A percentile compares a stretch with the other conserved stretches of the same genome.
These are phyloP conservation scores for Butyriboletus loyo DNA, from an alignment of 768 basidiomycete genomes.

Conservation along the genomic window DNA sequence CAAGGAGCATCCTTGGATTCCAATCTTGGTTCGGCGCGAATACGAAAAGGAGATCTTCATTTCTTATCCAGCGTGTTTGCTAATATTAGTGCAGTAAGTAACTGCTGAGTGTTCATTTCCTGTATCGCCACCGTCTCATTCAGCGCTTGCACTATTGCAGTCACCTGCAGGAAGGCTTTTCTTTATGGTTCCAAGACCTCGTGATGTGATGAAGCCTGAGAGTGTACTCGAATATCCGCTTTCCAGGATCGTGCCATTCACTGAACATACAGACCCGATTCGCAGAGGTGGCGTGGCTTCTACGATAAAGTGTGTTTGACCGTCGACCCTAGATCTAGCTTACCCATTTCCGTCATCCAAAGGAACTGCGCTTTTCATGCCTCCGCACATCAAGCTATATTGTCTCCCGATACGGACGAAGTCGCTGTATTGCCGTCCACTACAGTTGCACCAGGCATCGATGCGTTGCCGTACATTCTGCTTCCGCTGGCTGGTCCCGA, in stretches of 20 bases:
- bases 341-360: slow-evolving; percentile 10
- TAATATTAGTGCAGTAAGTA: slow-evolving; percentile 76
- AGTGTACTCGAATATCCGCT: slow-evolving; percentile 72
- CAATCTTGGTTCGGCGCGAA: slow-evolving; percentile 45
- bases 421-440: slow-evolving; percentile 59
- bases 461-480: slow-evolving; percentile 80
- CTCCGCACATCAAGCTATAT: slow-evolving; percentile 65
- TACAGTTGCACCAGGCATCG: slow-evolving; percentile 68
- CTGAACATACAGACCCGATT: slow-evolving; percentile 84
- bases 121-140: background rate
- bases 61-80: slow-evolving; percentile 95
- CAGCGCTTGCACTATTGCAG: slow-evolving; percentile 37
- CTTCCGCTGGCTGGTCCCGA: slow-evolving; percentile 93
- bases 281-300: slow-evolving; percentile 85
- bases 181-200: slow-evolving; percentile 68
- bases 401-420: slow-evolving; percentile 58
- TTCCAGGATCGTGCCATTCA: slow-evolving; percentile 78
- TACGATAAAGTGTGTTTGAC: slow-evolving; percentile 68
- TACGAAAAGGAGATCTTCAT: slow-evolving; percentile 77
- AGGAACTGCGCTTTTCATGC: slow-evolving; percentile 81
- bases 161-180: slow-evolving; percentile 73
- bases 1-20: slow-evolving; percentile 62
- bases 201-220: slow-evolving; percentile 43
- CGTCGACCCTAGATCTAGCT: background rate
- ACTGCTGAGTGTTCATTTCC: background rate